A percentile compares a stretch with the other conserved stretches of the same genome.
These are phyloP conservation scores for Puccinia coronata DNA, from an alignment of 1,284 basidiomycete genomes.

Conservation along the genomic window DNA sequence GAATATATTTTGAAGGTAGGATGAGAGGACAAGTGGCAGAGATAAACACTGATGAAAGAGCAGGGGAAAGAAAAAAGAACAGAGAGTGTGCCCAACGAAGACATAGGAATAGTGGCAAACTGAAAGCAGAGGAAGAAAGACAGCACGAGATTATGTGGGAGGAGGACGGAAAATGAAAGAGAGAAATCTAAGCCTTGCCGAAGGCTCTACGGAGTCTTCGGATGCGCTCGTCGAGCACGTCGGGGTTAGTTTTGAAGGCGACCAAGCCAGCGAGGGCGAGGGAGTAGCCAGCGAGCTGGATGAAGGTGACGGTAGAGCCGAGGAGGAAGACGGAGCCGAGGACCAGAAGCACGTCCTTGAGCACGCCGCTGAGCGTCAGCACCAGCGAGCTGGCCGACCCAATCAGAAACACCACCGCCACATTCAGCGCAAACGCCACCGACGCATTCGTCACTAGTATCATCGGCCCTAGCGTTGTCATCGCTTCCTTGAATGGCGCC, in stretches of 20 bases:
- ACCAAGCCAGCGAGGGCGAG: conserved; percentile 59
- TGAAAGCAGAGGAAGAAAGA: no score
- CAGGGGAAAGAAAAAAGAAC: no score
- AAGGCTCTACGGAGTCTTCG: conserved; percentile 12
- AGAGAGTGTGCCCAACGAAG: no score
- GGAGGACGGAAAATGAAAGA: neutral
- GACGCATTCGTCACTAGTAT: conserved; percentile 61
- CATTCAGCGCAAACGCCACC: conserved; percentile 62
- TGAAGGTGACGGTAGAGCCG: conserved; percentile 60
- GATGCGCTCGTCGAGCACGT: conserved; percentile 46
- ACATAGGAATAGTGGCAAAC: no score
- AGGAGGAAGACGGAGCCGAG: conserved; percentile 60
- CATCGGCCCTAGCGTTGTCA: conserved; percentile 59
- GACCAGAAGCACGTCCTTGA: conserved; percentile 62
- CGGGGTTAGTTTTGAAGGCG: conserved; percentile 59
- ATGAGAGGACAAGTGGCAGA: no score
- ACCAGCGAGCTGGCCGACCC: conserved; percentile 60
- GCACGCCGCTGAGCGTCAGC: conserved; percentile 60
- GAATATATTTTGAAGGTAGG: no score
- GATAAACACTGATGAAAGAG: no score
- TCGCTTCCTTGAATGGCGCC: conserved; percentile 59
- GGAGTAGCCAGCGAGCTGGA: conserved; percentile 59
- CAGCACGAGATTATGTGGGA: neutral
- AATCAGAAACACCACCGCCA: conserved; percentile 62
- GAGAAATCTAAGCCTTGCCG: conserved; percentile 7